Percentiles rank a stretch among this genome's conserved stretches.
phyloP scores from a whole-genome alignment of 2,329 filamentous ascomycete species.

The Leptographium lundbergii region DNA sequence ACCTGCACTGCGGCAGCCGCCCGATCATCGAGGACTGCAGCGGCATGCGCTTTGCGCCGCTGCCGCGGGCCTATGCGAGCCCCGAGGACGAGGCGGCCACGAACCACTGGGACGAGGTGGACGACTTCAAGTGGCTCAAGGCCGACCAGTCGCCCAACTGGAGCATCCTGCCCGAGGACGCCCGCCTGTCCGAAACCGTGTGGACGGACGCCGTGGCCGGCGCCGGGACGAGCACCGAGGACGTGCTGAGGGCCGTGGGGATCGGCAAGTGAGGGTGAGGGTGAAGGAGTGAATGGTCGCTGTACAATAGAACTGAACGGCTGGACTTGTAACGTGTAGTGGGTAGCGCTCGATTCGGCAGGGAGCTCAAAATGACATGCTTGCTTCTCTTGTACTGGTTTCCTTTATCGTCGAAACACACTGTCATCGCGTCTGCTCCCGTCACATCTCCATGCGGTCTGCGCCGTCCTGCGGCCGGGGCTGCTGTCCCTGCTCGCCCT shows the following conservation, averaged over 20 bases:
- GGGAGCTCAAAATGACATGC: too few species aligned
- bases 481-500: constrained; percentile 18
- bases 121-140: constrained; percentile 98
- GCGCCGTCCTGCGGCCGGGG: constrained; percentile 1
- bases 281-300: neutral
- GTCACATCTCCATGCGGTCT: constrained; percentile 24
- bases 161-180: constrained; percentile 50
- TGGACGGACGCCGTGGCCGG: constrained; percentile 61
- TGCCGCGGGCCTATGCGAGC: constrained; percentile 48
- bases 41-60: constrained; percentile 63
- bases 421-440: neutral
- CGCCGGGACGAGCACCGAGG: constrained; percentile 46
- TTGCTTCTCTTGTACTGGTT: too few species aligned
- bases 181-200: constrained; percentile 45
- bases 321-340: neutral
- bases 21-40: constrained; percentile 90
- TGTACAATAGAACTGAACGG: neutral
- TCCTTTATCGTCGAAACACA: too few species aligned
- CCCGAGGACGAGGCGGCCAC: constrained; percentile 20
- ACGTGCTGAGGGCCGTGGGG: constrained; percentile 46
- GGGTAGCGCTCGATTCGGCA: too few species aligned
- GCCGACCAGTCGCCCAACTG: constrained; percentile 80
- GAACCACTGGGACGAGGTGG: constrained; percentile 80
- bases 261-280: constrained; percentile 15
- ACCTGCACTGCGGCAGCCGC: constrained; percentile 67